Conservation (phyloP, 148 eudicot genomes). For the Silene latifolia region DNA sequence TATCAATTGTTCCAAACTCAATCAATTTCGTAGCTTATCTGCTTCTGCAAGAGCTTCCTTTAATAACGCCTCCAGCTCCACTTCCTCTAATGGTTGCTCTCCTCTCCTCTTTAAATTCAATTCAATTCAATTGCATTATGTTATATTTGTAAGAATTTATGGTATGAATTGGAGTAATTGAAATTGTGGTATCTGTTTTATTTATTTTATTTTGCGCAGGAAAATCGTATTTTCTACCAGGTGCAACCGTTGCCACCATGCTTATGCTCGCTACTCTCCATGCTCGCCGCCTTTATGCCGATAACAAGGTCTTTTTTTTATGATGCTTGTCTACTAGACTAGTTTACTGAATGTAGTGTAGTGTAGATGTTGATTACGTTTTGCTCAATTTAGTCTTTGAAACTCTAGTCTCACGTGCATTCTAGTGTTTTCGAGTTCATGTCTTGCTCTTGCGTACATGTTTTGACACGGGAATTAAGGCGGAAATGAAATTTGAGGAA, state of each 20-base stretch:
- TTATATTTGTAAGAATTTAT: neutral
- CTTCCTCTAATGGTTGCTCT: constrained; percentile 55
- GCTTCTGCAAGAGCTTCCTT: constrained; percentile 42
- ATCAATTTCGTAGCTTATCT: constrained; percentile 28
- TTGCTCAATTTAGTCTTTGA: too few species aligned
- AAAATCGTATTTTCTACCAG: constrained; percentile 61
- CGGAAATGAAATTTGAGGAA: too few species aligned
- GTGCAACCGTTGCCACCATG: constrained; percentile 89
- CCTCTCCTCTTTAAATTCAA: neutral
- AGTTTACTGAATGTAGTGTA: neutral
- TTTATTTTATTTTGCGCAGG: constrained; percentile 48
- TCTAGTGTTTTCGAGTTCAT: too few species aligned
- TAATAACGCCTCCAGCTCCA: constrained; percentile 20
- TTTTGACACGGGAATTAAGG: too few species aligned
- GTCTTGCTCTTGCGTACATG: too few species aligned
- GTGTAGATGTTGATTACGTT: neutral
- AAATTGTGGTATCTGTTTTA: neutral
- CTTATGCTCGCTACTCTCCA: constrained; percentile 91
- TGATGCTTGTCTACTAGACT: too few species aligned
- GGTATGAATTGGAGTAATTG: neutral
- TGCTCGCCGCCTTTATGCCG: constrained; percentile 81
- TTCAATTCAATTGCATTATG: neutral
- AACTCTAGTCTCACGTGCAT: too few species aligned
- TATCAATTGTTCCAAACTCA: constrained; percentile 31
- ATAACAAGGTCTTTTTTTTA: constrained; percentile 49